Evolutionary conservation across 2,329 filamentous ascomycete genomes (phyloP).

Genomic region (Colletotrichum magnum): DNA sequence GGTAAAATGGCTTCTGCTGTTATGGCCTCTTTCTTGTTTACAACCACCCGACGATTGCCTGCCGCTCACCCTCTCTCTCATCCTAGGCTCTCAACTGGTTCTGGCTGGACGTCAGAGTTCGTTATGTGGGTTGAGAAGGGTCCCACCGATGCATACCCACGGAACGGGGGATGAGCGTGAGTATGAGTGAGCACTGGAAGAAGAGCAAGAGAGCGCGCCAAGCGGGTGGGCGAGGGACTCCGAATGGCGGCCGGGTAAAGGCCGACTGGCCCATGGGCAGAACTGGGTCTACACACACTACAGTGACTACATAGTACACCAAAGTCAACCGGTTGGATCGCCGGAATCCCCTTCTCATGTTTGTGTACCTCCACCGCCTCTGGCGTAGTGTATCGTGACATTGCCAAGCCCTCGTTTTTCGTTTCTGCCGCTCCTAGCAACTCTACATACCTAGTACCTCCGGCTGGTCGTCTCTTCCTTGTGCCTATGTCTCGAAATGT

Average conservation of each 20-base stretch:
- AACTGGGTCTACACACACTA: background rate
- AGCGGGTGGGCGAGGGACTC: constrained; percentile 12
- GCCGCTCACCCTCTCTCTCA: constrained; percentile 1
- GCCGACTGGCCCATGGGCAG: constrained; percentile 15
- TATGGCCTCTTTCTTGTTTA: background rate
- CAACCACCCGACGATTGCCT: background rate
- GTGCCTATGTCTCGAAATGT: background rate
- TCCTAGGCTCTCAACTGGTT: constrained; percentile 4
- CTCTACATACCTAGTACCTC: background rate
- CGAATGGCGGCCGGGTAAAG: constrained; percentile 33
- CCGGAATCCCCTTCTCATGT: background rate
- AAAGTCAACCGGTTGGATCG: background rate
- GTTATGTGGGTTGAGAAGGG: constrained; percentile 20
- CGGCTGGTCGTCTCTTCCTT: background rate
- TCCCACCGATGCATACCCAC: constrained; percentile 19
- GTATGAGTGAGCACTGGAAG: background rate
- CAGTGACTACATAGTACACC: no score
- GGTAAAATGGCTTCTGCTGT: background rate
- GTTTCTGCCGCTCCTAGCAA: background rate
- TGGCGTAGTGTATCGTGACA: constrained; percentile 18
- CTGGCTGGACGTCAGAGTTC: background rate
- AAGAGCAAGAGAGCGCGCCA: background rate
- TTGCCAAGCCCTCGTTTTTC: background rate
- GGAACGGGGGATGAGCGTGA: constrained; percentile 11
- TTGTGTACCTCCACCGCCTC: constrained; percentile 26